Evolutionary conservation across 1,284 basidiomycete genomes (phyloP), one percentile per base, ranked within the genome.

Genomic region (Malassezia dermatis): DNA sequence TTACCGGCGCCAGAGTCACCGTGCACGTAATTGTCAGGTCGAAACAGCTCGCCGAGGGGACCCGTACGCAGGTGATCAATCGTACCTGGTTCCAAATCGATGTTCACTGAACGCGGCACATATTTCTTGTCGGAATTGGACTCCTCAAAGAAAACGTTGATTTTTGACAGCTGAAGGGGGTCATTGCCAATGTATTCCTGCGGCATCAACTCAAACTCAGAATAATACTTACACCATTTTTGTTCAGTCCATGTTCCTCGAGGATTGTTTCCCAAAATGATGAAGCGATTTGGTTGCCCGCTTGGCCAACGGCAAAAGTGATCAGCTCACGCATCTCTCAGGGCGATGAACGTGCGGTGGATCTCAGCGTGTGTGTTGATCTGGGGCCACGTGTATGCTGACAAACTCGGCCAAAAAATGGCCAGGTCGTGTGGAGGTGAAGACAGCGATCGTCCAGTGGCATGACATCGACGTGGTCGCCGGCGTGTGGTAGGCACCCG

Each of bases 61-160:
- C 87, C 85, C 32, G 82, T 80, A 49, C 81, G 73, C 56, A 79
- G 74, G 32, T 77, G 81, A 68, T 93, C 84, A 71, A 86, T 84
- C 15, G 94, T 91, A 27, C 88, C 87, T n/a, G 84, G 80, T 76
- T 95, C 90, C 49, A 95, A 79, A 78, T 95, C 90, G 67, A 95
- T 78, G 71, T 63, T 61, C 41, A 68, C 44, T 12, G 58, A 48
- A 26, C 67, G 64, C 42, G 73, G 73, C 1, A 75, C 73, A 48
- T 59, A 75, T 54, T 75, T 75, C 48, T 65, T 62, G 51, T 71
- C 63, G 32, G 58, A 51, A 17, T 63, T 67, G 5, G 65, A 64
- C 17, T 68, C 66, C 53, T 73, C 69, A 43, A 75, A 74, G 62
- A 75, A 75, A 46, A 75, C 72, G 39, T 66, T 68, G 39, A 72